Conservation (phyloP, 2,329 filamentous ascomycete species). For the Penicillium aurantiogriseum region DNA sequence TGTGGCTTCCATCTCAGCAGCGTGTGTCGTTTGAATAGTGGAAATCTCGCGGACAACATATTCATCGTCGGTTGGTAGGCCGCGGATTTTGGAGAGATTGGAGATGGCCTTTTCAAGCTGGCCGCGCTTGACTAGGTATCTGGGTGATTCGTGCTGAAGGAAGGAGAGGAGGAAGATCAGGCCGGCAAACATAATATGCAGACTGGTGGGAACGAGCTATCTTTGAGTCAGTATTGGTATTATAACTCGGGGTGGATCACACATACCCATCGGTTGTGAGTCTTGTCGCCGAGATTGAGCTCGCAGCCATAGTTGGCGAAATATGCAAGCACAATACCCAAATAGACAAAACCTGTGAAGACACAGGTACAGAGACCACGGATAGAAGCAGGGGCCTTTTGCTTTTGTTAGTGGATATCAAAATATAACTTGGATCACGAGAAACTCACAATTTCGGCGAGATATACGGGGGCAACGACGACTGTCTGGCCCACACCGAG, state of each 20-base stretch:
- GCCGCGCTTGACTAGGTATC: conserved; percentile 66
- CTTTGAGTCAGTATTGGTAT: conserved; percentile 3
- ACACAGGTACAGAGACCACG: conserved; percentile 72
- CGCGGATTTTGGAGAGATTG: conserved; percentile 55
- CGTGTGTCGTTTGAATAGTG: conserved; percentile 63
- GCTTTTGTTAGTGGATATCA: background rate
- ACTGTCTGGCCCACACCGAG: conserved; percentile 46
- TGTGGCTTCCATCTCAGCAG: conserved; percentile 70
- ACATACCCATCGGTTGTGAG: conserved; percentile 51
- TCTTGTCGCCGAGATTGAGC: conserved; percentile 49
- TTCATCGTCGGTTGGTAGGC: conserved; percentile 58
- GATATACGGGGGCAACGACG: conserved; percentile 62
- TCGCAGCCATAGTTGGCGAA: conserved; percentile 68
- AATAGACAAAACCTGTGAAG: conserved; percentile 70
- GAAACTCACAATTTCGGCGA: conserved; percentile 61
- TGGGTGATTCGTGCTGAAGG: conserved; percentile 67
- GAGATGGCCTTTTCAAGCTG: conserved; percentile 50
- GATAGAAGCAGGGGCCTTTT: conserved; percentile 59
- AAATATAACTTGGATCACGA: background rate
- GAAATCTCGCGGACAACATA: conserved; percentile 63
- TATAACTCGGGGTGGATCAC: conserved; percentile 25
- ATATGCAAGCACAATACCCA: conserved; percentile 69
- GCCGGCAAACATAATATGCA: conserved; percentile 75
- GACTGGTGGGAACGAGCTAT: conserved; percentile 62
- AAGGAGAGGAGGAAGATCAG: conserved; percentile 70